Evolutionary conservation across 1,284 basidiomycete species (phyloP), one percentile per base, ranked within the genome.

Genomic region (Malassezia globosa): DNA sequence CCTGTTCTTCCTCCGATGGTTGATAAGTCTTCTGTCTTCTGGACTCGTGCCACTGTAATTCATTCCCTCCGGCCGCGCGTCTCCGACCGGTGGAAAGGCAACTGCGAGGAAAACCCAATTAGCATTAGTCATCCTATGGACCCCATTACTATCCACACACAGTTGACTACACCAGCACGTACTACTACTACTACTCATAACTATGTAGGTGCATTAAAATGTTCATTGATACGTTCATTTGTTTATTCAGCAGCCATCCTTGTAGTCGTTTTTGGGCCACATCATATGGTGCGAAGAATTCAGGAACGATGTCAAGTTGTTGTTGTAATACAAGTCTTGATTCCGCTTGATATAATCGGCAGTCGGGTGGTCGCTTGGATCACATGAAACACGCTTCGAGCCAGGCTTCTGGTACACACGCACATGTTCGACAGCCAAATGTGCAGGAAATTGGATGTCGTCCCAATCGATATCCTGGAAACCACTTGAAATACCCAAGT

Each of bases 391-490:
- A 5, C 46, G 46, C 33, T 48, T 11, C n/a, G 52, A 55, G 40
- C 59, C 63, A 1, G 49, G 39, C 37, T 51, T 52, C 51, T 69
- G 67, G 48, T 69, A 69, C 27, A 69, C 60, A 61, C 54, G 39
- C 0, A 64, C 34, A 22, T 64, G 60, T 33, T 64, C 60, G 27
- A 64, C 21, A 22, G 63, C 59, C 61, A 76, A 67, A 37, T 73
- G 66, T 31, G 75, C 75, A 18, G 75, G 76, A 64, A 75, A 74
- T 10, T 53, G 60, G 40, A 77, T 41, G 3, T 37, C 10, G 2
- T 24, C 18, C 50, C 26, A 37, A 27, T 24, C 31, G 54, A 69
- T 56, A 0, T 49, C 26, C 54, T 69, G 65, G 62, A 69, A 69
- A 27, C 65, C 51, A 11, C 38, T 34, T 29, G 65, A 59, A 46